These are phyloP conservation scores for Fusarium hostae DNA, from an alignment of 2,329 filamentous ascomycete genomes.

Conservation along the genomic window DNA sequence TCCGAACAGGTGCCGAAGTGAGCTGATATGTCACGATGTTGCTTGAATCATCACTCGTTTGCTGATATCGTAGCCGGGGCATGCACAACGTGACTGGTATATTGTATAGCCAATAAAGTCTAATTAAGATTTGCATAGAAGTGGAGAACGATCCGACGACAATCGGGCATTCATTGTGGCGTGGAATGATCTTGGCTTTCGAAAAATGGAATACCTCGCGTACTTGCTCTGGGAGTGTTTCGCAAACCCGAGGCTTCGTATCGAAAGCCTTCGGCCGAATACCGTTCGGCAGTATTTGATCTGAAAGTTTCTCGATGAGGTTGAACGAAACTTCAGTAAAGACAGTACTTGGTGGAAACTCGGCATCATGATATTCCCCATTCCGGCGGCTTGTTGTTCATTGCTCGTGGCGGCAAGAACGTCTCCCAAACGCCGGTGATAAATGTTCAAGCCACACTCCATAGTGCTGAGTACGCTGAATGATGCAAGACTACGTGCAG, in stretches of 20 bases:
- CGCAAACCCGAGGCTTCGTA: neutral
- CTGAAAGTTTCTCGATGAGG: accelerated
- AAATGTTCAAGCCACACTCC: neutral
- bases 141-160: neutral
- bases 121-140: neutral
- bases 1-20: neutral
- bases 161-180: accelerated
- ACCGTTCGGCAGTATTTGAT: neutral
- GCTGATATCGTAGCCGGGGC: neutral
- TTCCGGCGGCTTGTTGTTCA: no score
- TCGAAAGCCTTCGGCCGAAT: neutral
- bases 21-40: neutral
- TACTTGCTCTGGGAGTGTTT: neutral
- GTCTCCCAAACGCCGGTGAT: neutral
- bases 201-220: neutral
- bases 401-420: neutral
- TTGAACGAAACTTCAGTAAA: neutral
- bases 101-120: accelerated
- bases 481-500: neutral
- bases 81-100: neutral
- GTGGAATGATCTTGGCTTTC: neutral
- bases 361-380: neutral
- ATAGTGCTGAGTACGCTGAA: neutral
- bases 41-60: neutral
- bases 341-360: neutral